Base-by-base conservation (phyloP, 345 rosid genomes). In the Alliaria petiolata region DNA sequence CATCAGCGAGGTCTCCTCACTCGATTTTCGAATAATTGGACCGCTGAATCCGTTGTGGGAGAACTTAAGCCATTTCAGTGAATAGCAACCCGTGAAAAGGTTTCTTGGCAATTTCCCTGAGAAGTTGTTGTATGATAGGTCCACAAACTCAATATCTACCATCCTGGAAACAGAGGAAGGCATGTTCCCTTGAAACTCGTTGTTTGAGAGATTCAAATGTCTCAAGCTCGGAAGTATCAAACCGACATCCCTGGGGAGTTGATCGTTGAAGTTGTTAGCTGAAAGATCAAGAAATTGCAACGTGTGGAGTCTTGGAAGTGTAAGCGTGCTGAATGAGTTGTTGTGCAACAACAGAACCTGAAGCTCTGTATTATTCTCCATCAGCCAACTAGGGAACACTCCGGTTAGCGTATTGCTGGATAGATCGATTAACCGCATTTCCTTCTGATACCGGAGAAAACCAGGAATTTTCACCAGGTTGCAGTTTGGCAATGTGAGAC, bases 41-140 rank as follows among this genome's bases (percentile, higher is more conserved):
- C 74, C 74, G 7, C 4, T 47, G 55, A 75, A 75, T 14, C 55
- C 60, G 57, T 75, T 75, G 54, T 60, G 47, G 7, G 79, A 75
- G 51, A 75, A 34, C 74, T 68, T 43, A 19, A 75, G 66, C 46
- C 61, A 58, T 7, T 8, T 43, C 16, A 75, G 7, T 36, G 52
- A 50, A 13, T 60, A 50, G 26, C 52, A 70, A 50, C 60, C 60
- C 0, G 40, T 70, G 61, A 61, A 61, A 17, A 50, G 10, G 26
- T 28, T 63, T 40, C 54, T 67, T 17, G 78, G 78, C 2, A 67
- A 49, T 12, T 58, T 42, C 12, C 74, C 78, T 14, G 63, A 75
- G 55, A 67, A 50, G 14, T 74, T 67, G 40, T 74, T 74, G 67
- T 36, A 20, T 57, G 78, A 47, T 28, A 75, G 33, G 54, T 75